A percentile compares a stretch with the other conserved stretches of the same genome.
Conservation (phyloP, 1,139 yeast genomes). For the Candida tunisiensis region DNA sequence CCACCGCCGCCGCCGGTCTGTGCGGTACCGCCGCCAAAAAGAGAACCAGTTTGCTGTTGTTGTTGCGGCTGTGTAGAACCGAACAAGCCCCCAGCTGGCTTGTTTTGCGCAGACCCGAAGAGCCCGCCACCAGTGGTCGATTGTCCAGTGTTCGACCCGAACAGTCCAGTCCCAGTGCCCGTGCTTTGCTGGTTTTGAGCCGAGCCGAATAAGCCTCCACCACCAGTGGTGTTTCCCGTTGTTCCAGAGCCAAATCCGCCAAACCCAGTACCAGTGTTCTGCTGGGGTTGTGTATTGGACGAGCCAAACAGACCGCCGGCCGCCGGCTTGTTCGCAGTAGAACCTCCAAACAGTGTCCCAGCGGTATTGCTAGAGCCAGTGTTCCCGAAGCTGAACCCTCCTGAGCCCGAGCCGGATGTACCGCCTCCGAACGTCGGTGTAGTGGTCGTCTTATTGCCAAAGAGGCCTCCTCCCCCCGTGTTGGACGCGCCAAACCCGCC, state of each 20-base stretch:
- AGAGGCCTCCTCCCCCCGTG: too few species aligned
- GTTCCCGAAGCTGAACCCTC: background rate
- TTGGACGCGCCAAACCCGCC: too few species aligned
- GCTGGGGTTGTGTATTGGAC: slow-evolving; percentile 1
- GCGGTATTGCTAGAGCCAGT: background rate
- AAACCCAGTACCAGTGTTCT: slow-evolving; percentile 2
- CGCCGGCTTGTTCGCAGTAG: background rate
- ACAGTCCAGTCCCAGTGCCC: slow-evolving; percentile 1
- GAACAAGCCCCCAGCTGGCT: slow-evolving; percentile 2
- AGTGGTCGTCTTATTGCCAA: too few species aligned
- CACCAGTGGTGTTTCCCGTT: background rate
- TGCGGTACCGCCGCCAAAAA: slow-evolving; percentile 9
- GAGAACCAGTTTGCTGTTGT: slow-evolving; percentile 8
- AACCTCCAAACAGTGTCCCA: background rate
- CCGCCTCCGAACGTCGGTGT: too few species aligned
- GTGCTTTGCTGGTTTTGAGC: slow-evolving; percentile 1
- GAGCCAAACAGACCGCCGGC: slow-evolving; percentile 1
- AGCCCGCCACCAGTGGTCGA: slow-evolving; percentile 1
- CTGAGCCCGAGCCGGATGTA: too few species aligned
- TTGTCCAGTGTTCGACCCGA: slow-evolving; percentile 1
- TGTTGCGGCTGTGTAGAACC: slow-evolving; percentile 5
- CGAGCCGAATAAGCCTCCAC: slow-evolving; percentile 5
- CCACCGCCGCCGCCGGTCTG: slow-evolving; percentile 9
- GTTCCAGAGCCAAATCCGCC: slow-evolving; percentile 1
- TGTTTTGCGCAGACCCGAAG: slow-evolving; percentile 1